phyloP scores from a whole-genome alignment of 2,329 filamentous ascomycete species.

The Hypoxylon sp. region DNA sequence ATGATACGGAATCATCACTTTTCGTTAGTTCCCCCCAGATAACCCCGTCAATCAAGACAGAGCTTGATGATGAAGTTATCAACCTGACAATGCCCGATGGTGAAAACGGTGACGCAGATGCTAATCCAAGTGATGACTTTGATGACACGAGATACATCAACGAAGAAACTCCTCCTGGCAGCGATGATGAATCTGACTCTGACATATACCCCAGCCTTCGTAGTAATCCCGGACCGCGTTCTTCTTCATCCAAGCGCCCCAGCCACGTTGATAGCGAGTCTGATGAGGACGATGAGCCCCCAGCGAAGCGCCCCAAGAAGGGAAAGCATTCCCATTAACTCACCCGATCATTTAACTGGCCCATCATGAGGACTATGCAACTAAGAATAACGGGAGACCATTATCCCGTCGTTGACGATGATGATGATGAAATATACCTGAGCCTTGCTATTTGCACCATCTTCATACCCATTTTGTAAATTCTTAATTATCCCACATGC shows the following conservation, averaged over 20 bases:
- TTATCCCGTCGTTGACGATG: too few relatives aligned
- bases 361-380: neutral
- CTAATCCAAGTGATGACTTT: neutral
- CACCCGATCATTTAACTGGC: neutral
- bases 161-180: conserved; percentile 3
- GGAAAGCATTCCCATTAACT: neutral
- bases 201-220: neutral
- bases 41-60: neutral
- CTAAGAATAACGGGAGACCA: neutral
- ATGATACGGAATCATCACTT: neutral
- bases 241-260: conserved; percentile 10
- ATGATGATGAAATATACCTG: too few relatives aligned
- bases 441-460: neutral
- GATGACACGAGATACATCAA: neutral
- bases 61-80: neutral
- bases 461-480: neutral
- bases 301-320: conserved; percentile 12
- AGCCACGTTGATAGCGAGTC: neutral
- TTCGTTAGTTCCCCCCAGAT: neutral
- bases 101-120: neutral
- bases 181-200: conserved; percentile 10
- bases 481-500: too few relatives aligned
- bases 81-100: neutral
- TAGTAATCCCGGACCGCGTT: neutral
- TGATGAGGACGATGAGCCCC: neutral